Base-by-base conservation (phyloP, 129 eudicot species). In the Silybum marianum region DNA sequence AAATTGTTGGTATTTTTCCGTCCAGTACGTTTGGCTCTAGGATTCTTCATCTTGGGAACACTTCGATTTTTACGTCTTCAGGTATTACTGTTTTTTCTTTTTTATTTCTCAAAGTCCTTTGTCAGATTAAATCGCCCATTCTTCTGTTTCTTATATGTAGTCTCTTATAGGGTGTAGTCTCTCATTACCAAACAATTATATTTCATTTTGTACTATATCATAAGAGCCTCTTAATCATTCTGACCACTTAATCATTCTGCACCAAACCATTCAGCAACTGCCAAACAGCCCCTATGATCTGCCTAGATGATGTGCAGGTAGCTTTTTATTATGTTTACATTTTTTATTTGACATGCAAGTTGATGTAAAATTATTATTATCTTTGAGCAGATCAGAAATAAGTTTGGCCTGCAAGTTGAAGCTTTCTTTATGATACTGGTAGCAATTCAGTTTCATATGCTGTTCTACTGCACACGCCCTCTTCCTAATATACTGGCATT, bases 401-500 rank as follows among this genome's bases (percentile, higher is more conserved):
- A 93, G 77, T 96, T 96, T 80, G 99, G 99, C 24, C 77, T 32
- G 62, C 97, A 90, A 81, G 98, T 93, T 79, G 99, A 96, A 85
- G 95, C 91, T 69, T 96, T 96, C 88, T 96, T 91, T 85, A 93
- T 90, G 89, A 85, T 91, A 85, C 85, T 96, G 60, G 81, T 92
- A 18, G 92, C 92, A 32, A 58, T 89, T 72, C 99, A 96, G 86
- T 96, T 96, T 86, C 99, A 96, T 89, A 28, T 85, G 90, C 81
- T 96, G 88, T 96, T 93, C 87, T 96, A 96, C 80, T 87, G 97
- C 91, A 87, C 99, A 54, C 98, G 99, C 40, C 96, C 99, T 71
- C 99, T 96, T 89, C 99, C 99, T 71, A 96, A 96, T 81, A 91
- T 91, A 84, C 68, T 96, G 85, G 98, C 99, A n/a, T 80, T 91